Evolutionary conservation across 2,329 filamentous ascomycete genomes (phyloP), one percentile per base, ranked within the genome.

Genomic region (Lasiodiplodia sp.): DNA sequence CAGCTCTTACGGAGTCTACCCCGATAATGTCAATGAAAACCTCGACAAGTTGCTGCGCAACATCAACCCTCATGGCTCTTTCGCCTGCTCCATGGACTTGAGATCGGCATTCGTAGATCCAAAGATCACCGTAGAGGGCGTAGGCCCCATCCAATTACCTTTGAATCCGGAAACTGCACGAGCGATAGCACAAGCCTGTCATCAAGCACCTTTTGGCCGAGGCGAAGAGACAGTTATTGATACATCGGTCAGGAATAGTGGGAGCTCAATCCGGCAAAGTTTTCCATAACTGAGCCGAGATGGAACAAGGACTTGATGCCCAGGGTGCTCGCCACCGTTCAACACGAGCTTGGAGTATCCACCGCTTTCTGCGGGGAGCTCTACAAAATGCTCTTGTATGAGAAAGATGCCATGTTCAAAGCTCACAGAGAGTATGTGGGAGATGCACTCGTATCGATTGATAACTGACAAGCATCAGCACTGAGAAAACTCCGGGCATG

Each of bases 401-500:
- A 84, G 63, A 78, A 83, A n/a, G 40, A 18, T 2, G 40, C 40
- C 16, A 44, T 44, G 75, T 85, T 84, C 73, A 84, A 84, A 70
- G 69, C 81, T 0, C 82, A 85, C 70, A 79, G 79, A 37, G 83
- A 86, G 40, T 44, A 44, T 44, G 40, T 44, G 7, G 16, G 16
- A n/a, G 6, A 18, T 6, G 16, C 16, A 44, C 38, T 2, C 16
- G 4, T 18, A n/a, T 8, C 16, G 16, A 8, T n/a, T 18, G 16
- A 18, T 8, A 44, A 18, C 40, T 44, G 40, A 44, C 40, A n/a
- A 7, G 14, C 16, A 34, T 34, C 40, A 44, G 40, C 73, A 83
- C 79, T 0, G 82, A 85, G 69, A 86, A 85, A 62, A 77, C 76
- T 0, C 80, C 81, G 0, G 79, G 80, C 23, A 85, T 86, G 81